Evolutionary conservation across 2,329 filamentous ascomycete genomes (phyloP).

Genomic region (Chalara sp.): DNA sequence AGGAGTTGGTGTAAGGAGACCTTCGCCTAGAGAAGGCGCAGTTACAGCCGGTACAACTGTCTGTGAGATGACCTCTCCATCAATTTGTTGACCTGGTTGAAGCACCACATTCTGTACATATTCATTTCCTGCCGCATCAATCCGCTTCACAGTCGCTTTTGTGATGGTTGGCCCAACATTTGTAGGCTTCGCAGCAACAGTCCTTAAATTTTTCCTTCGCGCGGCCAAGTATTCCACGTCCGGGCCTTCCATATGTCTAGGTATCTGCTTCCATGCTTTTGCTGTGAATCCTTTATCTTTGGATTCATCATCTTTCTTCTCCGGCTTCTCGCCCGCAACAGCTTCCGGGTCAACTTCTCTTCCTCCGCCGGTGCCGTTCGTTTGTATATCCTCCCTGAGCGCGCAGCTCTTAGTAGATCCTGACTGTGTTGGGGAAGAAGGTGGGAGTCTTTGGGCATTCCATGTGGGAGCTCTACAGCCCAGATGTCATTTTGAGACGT

Average conservation of each 20-base stretch:
- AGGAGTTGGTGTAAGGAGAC: conserved; percentile 31
- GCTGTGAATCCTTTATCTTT: conserved; percentile 45
- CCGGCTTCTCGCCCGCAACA: conserved; percentile 40
- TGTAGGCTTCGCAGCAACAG: conserved; percentile 39
- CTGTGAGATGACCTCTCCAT: conserved; percentile 71
- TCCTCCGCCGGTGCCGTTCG: conserved; percentile 56
- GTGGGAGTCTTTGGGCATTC: conserved; percentile 80
- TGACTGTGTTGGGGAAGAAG: conserved; percentile 74
- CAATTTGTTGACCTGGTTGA: conserved; percentile 69
- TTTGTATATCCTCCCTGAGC: conserved; percentile 72
- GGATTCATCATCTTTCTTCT: conserved; percentile 51
- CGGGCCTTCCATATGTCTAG: conserved; percentile 49
- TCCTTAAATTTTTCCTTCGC: conserved; percentile 54
- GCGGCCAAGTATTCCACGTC: conserved; percentile 51
- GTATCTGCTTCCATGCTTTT: conserved; percentile 55
- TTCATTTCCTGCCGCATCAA: conserved; percentile 73
- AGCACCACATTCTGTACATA: conserved; percentile 81
- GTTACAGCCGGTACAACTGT: conserved; percentile 55
- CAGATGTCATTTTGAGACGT: conserved; percentile 59
- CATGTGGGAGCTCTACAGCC: conserved; percentile 66
- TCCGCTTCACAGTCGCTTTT: conserved; percentile 71
- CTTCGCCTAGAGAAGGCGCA: conserved; percentile 33
- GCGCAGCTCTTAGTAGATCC: conserved; percentile 72
- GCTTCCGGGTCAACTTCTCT: conserved; percentile 46
- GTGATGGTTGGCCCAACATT: conserved; percentile 52